These are phyloP conservation scores for Xerocomus spinulosus DNA, from an alignment of 768 basidiomycete genomes.

Conservation along the genomic window DNA sequence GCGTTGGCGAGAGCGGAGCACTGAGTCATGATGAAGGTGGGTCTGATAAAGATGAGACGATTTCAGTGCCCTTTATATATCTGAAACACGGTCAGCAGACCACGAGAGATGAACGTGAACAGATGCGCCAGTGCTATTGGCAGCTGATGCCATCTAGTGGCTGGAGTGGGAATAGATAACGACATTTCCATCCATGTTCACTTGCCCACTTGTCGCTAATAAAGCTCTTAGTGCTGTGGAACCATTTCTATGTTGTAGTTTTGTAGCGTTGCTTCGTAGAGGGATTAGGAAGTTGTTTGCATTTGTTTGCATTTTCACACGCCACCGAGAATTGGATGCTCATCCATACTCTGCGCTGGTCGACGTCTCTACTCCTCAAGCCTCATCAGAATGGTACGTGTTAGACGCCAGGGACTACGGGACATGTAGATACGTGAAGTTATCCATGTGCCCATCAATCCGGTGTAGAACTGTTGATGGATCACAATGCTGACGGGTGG, in stretches of 20 bases:
- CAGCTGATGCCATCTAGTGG: no score
- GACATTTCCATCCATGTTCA: no score
- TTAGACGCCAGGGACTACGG: neutral
- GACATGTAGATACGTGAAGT: neutral
- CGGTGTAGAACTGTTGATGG: conserved; percentile 34
- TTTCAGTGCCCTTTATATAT: conserved; percentile 12
- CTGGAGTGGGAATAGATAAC: neutral
- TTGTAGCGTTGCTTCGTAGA: no score
- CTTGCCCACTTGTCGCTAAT: no score
- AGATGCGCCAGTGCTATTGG: no score
- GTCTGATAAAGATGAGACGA: neutral
- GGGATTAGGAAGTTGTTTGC: conserved; percentile 13
- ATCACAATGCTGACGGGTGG: conserved; percentile 47
- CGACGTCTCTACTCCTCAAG: conserved; percentile 26
- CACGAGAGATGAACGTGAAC: conserved; percentile 10
- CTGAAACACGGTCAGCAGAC: conserved; percentile 9
- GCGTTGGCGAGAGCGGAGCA: conserved; percentile 58
- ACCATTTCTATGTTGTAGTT: no score
- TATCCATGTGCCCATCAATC: conserved; percentile 2
- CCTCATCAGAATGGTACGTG: conserved; percentile 37
- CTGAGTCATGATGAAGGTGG: conserved; percentile 41
- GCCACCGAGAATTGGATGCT: conserved; percentile 4
- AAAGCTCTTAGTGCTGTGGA: no score
- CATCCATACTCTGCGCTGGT: conserved; percentile 4
- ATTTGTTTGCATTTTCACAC: conserved; percentile 11